Base-by-base conservation (phyloP, 2,329 filamentous ascomycete species). In the Apiospora kogelbergensis region DNA sequence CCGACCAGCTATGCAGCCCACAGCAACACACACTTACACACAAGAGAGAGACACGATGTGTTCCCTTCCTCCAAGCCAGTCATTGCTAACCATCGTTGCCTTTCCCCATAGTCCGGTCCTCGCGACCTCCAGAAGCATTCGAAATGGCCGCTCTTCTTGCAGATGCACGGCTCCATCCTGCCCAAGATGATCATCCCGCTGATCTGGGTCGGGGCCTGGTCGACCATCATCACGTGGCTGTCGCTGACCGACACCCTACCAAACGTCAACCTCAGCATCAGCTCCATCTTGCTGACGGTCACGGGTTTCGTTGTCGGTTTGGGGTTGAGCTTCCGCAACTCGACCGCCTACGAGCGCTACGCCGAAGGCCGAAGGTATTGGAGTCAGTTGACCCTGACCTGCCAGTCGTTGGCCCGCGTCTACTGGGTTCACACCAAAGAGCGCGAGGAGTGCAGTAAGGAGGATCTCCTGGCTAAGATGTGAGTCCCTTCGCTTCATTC, bases 221-320 rank as follows among this genome's bases (percentile, higher is more conserved):
- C 91, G 0, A 90, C 89, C 1, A 76, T 86, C 30, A 89, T 95
- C 73, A 93, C 90, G 26, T 82, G 78, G 53, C 81, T 90, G 70
- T 85, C 81, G 13, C 40, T 42, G 75, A 81, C 70, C 82, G 81
- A 42, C 40, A 42, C 40, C 40, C 80, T 87, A 10, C 10, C 6
- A 10, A 20, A 15, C 48, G 30, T 26, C 24, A 72, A 71, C 24
- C 69, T 90, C 22, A 85, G 85, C 63, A 88, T 94, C 71, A 85
- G 86, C 76, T 89, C 85, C 24, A 85, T 93, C 57, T 84, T 95
- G 22, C 85, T 95, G 63, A 95, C 92, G 0, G 89, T 95, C 22
- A 88, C 93, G 33, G 93, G 93, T 90, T 95, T 95, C 80, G 91
- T 95, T 69, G 92, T 95, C 76, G 90, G 91, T 87, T 80, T 95